Base-by-base conservation (phyloP, 1,139 yeast genomes). In the Geotrichum bryndzae region DNA sequence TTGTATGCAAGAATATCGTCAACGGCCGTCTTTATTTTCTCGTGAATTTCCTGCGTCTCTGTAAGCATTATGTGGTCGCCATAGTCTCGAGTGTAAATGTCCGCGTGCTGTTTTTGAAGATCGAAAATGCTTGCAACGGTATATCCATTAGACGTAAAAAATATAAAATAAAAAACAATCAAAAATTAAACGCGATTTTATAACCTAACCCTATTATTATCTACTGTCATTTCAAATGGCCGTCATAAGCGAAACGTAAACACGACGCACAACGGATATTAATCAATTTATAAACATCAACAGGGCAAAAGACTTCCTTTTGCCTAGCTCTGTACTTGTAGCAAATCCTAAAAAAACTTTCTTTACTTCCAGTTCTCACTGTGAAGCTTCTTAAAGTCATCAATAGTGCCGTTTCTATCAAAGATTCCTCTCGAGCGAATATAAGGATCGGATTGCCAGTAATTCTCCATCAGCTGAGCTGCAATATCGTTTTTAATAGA, bases 381-480 rank as follows among this genome's bases (percentile, higher is more conserved):
- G 48, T 61, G 63, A 6, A 63, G 57, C 46, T 55, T 48, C 22
- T 51, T n/a, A 27, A 51, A 64, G 50, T 41, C 57, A 35, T 56
- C 60, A 55, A 79, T 71, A 48, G 73, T 67, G 0, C 87, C 87
- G 63, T 75, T 76, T 66, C 90, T 80, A 72, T 90, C 96, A 70
- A 81, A 87, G 45, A 82, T 74, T 31, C 88, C 82, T 68, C 88
- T 82, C 46, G 87, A 83, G 70, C 96, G 83, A 54, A 88, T 73
- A 68, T 86, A 88, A 0, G 92, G 90, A 70, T 90, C 96, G 61
- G 87, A 73, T 54, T 74, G 72, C 71, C 80, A 77, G 74, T 86
- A 90, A 70, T 87, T 86, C 38, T 76, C 73, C 22, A 82, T 76
- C 54, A 89, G 70, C 65, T 81, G 75, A 50, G 74, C 74, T 57